Evolutionary conservation across 2,329 filamentous ascomycete genomes (phyloP).

Genomic region (Cladosporium austrohemisphaericum): DNA sequence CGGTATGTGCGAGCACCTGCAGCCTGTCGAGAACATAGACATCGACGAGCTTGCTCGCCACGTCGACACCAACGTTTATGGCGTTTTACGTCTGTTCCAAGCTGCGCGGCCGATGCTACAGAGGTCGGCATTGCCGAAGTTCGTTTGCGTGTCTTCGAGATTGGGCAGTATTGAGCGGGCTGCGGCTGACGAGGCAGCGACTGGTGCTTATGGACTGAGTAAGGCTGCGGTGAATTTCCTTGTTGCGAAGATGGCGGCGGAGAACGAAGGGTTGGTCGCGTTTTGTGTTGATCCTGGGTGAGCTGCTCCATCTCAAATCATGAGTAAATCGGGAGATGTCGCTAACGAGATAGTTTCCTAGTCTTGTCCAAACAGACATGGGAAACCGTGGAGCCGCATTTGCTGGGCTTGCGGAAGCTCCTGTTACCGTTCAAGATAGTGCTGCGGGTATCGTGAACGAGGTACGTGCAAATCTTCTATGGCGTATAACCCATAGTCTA

Average conservation of each 20-base stretch:
- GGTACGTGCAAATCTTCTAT: not conserved
- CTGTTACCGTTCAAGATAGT: not conserved
- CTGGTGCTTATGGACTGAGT: not conserved
- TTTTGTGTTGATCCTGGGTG: not conserved
- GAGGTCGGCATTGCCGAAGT: not conserved
- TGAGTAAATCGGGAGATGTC: not conserved
- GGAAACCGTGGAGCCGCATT: not conserved
- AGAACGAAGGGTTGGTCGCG: not conserved
- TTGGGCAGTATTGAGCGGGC: too few relatives aligned
- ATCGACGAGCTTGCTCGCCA: not conserved
- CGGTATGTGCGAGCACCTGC: not conserved
- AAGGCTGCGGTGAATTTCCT: not conserved
- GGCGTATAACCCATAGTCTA: too few relatives aligned
- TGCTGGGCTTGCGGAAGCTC: not conserved
- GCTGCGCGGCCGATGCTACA: not conserved
- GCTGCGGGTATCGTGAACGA: not conserved
- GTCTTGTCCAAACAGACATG: not conserved
- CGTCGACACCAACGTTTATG: slow-evolving; percentile 6
- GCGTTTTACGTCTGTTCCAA: not conserved
- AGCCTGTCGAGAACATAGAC: not conserved
- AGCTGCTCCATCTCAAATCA: not conserved
- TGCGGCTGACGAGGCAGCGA: too few relatives aligned
- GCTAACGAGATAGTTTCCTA: not conserved
- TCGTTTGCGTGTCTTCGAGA: not conserved
- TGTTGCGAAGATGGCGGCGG: not conserved